Evolutionary conservation across 2,329 filamentous ascomycete genomes (phyloP), one percentile per base, ranked within the genome.

Genomic region (Orbilia ellipsospora): DNA sequence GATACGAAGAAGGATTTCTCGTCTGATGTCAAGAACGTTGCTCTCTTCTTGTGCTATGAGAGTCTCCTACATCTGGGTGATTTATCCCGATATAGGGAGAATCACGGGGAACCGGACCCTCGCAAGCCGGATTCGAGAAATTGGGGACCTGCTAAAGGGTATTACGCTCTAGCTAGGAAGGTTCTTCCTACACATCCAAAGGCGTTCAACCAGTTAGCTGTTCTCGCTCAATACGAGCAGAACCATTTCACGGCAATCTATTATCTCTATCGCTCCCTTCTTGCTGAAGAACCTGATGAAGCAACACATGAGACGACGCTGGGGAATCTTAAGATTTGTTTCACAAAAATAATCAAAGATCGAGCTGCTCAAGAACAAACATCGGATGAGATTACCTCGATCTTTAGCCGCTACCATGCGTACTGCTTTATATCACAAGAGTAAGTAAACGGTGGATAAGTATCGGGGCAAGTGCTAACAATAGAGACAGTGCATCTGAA

Each of bases 41-140:
- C 96, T 68, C 84, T 92, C 48, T 84, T 86, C 67, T 93, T 92
- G 2, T 96, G 92, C 81, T 91, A 97, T 83, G 88, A 89, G 67
- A 93, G 92, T 3, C 85, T 98, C 66, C 90, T 97, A 73, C 92
- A 91, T 78, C 87, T 98, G 8, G 95, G 95, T 40, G 95, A 99
- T 81, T 86, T 99, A 56, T 92, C 92, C 59, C 89, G 95, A 77
- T 99, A 97, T 83, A 90, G 94, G 64, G 91, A 94, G 80, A 85
- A 92, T 72, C 89, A 90, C 36, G 70, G 70, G 7, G 70, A 74
- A 18, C 63, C 70, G 6, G 61, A 74, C 20, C 70, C 70, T 70
- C 48, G 65, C 3, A 76, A 65, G n/a, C 73, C 73, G 0, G 73
- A 76, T 10, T 40, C 65, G 15, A 89, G 89, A 63, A 91, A 91